A percentile compares a stretch with the other conserved stretches of the same genome.
Evolutionary conservation across 176 grass and related monocot genomes (phyloP).

Genomic region (Panicum miliaceum): DNA sequence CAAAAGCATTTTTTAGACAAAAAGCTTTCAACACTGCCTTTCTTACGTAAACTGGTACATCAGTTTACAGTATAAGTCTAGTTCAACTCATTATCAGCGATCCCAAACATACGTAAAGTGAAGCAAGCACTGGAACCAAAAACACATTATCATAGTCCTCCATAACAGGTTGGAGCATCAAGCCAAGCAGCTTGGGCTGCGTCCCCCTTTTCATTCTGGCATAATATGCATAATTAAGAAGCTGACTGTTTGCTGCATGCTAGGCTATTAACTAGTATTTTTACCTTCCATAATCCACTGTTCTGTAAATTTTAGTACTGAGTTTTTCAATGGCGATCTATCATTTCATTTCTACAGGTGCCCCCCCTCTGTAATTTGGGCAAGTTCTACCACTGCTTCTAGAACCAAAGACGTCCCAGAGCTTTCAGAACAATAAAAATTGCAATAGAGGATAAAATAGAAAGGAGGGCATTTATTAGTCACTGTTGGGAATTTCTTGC

Average conservation of each 20-base stretch:
- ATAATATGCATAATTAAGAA: background rate
- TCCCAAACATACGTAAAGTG: background rate
- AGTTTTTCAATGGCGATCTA: background rate
- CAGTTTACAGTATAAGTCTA: background rate
- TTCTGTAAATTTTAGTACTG: background rate
- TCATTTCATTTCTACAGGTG: background rate
- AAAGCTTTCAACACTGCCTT: background rate
- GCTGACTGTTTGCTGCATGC: background rate
- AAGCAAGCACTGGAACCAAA: background rate
- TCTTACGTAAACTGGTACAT: background rate
- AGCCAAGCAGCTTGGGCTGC: background rate
- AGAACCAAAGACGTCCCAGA: background rate
- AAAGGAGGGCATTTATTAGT: background rate
- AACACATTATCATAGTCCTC: background rate
- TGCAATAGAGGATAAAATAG: slow-evolving; percentile 1
- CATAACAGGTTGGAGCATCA: background rate
- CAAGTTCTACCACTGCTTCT: background rate
- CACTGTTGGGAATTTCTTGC: background rate
- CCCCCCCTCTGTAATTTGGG: background rate
- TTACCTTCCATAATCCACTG: background rate
- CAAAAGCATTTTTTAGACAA: background rate
- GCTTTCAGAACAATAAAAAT: slow-evolving; percentile 22
- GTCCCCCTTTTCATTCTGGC: background rate
- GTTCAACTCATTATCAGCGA: background rate
- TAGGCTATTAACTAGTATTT: background rate